These are phyloP conservation scores for Syzygium jambos DNA, from an alignment of 345 rosid species.

Conservation along the genomic window DNA sequence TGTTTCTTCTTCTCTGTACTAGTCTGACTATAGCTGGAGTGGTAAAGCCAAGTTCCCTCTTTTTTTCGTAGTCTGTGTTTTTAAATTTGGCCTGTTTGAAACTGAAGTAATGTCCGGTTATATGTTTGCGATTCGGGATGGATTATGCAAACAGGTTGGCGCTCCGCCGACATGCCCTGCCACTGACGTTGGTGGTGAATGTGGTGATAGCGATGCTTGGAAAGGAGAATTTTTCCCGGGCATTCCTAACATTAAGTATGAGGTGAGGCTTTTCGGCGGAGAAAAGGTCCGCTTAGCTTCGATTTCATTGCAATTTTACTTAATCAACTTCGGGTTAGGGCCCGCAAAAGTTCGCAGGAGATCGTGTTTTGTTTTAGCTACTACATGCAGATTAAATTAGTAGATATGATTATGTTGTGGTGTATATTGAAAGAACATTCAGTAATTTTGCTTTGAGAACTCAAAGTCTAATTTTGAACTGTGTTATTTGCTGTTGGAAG, in stretches of 20 bases:
- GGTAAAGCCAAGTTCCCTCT: neutral
- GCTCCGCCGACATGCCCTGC: constrained; percentile 70
- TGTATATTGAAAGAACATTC: neutral
- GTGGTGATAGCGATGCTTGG: constrained; percentile 66
- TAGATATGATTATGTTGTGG: neutral
- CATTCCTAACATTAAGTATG: constrained; percentile 67
- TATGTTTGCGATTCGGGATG: neutral
- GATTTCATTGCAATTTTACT: neutral
- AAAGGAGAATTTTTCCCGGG: constrained; percentile 86
- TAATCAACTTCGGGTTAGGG: neutral
- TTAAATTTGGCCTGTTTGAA: neutral
- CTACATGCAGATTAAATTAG: neutral
- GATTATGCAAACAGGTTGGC: constrained; percentile 36
- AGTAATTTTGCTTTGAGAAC: neutral
- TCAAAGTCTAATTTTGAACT: neutral
- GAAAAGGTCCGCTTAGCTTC: neutral
- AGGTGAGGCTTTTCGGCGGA: constrained; percentile 30
- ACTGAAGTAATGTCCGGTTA: neutral
- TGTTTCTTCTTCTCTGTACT: neutral
- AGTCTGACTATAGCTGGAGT: neutral
- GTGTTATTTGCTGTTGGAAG: neutral
- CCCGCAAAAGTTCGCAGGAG: neutral
- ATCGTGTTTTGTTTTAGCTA: neutral
- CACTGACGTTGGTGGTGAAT: constrained; percentile 35
- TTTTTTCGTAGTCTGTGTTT: neutral